These are phyloP conservation scores for Rubia occidens DNA, from an alignment of 305 asterid species.

Conservation along the genomic window DNA sequence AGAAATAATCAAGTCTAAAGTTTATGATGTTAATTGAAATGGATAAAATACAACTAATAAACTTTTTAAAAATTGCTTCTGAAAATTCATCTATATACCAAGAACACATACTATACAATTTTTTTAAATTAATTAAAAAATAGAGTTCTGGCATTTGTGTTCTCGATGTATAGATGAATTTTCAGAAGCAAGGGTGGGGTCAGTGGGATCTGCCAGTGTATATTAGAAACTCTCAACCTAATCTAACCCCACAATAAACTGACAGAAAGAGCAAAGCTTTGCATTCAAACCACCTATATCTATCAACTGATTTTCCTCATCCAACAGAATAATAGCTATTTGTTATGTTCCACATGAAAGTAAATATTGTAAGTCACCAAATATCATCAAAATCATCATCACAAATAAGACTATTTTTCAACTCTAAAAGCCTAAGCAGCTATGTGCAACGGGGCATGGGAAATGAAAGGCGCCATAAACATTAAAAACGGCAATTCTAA, in stretches of 20 bases:
- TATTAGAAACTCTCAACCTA: background rate
- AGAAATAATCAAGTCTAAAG: no score
- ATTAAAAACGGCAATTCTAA: background rate
- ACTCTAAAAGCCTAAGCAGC: background rate
- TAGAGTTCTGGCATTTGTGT: no score
- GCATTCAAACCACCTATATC: background rate
- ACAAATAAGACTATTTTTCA: background rate
- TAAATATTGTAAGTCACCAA: background rate
- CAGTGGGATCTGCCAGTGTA: no score
- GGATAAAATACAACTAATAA: no score
- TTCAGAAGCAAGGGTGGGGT: no score
- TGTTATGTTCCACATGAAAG: background rate
- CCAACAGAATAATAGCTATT: background rate
- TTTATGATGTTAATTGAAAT: no score
- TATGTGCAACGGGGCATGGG: background rate
- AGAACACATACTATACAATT: no score
- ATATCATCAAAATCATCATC: constrained; percentile 3
- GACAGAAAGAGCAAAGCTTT: background rate
- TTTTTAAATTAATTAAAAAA: no score
- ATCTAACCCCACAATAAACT: background rate
- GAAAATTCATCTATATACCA: no score
- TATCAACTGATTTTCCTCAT: background rate
- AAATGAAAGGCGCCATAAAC: background rate
- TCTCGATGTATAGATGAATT: no score
- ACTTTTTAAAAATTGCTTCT: no score